Conservation (phyloP, 176 grass and related monocot genomes). For the Musa troglodytarum region DNA sequence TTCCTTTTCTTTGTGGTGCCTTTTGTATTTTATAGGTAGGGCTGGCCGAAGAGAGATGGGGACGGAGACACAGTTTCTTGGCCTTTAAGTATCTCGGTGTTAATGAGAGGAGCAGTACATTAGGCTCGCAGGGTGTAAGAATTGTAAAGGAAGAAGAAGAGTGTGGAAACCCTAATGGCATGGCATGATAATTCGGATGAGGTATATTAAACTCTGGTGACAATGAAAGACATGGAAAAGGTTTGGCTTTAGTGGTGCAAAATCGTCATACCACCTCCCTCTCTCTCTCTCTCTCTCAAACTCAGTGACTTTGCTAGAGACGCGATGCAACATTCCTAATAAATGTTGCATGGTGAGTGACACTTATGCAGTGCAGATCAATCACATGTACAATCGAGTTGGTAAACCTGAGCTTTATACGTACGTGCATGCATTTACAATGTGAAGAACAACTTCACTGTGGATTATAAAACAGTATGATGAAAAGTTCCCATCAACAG, state of each 20-base stretch:
- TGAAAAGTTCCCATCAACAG: no score
- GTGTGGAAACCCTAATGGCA: conserved; percentile 36
- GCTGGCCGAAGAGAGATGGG: conserved; percentile 20
- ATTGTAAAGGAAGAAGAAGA: conserved; percentile 9
- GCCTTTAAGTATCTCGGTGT: conserved; percentile 24
- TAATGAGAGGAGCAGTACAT: conserved; percentile 9
- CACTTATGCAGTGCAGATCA: no score
- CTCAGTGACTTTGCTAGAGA: no score
- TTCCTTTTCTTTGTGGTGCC: background rate
- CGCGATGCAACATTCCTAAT: no score
- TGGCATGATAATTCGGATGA: background rate
- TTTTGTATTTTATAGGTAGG: conserved; percentile 23
- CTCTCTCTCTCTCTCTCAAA: no score
- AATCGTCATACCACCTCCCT: no score
- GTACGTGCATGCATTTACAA: no score
- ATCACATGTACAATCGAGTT: no score
- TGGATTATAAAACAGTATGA: no score
- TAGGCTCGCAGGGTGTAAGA: conserved; percentile 3
- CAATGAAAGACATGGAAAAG: background rate
- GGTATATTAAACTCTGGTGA: background rate
- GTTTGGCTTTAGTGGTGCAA: background rate
- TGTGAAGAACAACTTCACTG: no score
- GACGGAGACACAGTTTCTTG: conserved; percentile 34
- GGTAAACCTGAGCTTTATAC: no score
- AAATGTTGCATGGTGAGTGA: no score